These are phyloP conservation scores for Parastagonospora nodorum DNA, from an alignment of 2,329 filamentous ascomycete species.

Conservation along the genomic window DNA sequence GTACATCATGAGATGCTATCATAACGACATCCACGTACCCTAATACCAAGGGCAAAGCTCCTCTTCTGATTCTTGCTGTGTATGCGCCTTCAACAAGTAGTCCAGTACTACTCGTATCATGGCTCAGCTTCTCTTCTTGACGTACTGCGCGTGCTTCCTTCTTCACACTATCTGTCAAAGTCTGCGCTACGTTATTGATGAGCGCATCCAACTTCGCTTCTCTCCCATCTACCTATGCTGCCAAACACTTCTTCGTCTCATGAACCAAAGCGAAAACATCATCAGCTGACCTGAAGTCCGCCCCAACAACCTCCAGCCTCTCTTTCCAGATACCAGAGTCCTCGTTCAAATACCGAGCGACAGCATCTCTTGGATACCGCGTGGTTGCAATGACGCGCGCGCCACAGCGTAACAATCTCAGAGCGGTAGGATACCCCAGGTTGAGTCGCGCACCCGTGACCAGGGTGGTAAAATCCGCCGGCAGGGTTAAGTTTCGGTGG, in stretches of 20 bases:
- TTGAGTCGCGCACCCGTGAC: constrained; percentile 18
- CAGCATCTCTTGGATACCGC: constrained; percentile 13
- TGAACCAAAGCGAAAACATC: constrained; percentile 9
- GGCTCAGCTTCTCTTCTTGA: constrained; percentile 2
- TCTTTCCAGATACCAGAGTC: constrained; percentile 6
- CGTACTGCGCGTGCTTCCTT: constrained; percentile 6
- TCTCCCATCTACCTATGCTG: constrained; percentile 3
- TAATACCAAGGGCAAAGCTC: constrained; percentile 1
- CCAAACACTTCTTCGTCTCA: constrained; percentile 12
- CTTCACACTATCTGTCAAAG: constrained; percentile 15
- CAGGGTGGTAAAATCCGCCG: constrained; percentile 8
- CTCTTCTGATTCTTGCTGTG: constrained; percentile 10
- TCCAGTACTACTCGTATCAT: not conserved
- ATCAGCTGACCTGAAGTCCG: constrained; percentile 9
- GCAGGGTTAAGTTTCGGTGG: constrained; percentile 5
- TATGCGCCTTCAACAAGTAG: constrained; percentile 7
- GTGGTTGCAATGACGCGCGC: constrained; percentile 13
- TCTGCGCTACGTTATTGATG: constrained; percentile 19
- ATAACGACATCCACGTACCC: not conserved
- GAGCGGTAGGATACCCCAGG: constrained; percentile 13
- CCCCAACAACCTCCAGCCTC: constrained; percentile 7
- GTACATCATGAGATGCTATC: not conserved
- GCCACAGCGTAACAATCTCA: constrained; percentile 15
- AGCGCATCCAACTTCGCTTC: constrained; percentile 5
- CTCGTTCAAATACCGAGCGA: constrained; percentile 10